phyloP scores from a whole-genome alignment of 345 rosid genomes.

The Eucalyptus microcorys region DNA sequence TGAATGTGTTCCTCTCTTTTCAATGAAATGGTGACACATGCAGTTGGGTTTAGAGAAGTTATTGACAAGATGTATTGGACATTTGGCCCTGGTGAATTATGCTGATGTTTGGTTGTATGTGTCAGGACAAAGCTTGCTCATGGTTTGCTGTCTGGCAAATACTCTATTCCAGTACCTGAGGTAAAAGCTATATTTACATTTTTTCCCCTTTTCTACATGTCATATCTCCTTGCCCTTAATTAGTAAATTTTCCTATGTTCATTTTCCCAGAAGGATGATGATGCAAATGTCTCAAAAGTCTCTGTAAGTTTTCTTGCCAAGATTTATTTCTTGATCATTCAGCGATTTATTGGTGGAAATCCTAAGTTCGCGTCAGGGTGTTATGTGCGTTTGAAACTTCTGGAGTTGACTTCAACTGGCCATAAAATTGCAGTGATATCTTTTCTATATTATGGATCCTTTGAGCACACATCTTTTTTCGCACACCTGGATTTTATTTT shows the following conservation, averaged over 20 bases:
- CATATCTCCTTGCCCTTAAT: not conserved
- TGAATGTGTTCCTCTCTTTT: not conserved
- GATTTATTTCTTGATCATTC: not conserved
- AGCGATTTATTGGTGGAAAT: not conserved
- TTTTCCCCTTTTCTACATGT: not conserved
- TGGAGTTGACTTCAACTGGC: not conserved
- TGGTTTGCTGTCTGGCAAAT: slow-evolving; percentile 93
- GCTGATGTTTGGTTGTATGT: not conserved
- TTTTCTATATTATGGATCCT: not conserved
- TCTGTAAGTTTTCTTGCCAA: slow-evolving; percentile 20
- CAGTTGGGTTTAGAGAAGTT: not conserved
- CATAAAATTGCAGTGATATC: not conserved
- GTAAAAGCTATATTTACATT: slow-evolving; percentile 18
- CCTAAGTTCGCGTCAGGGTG: not conserved
- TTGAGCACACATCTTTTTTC: not conserved
- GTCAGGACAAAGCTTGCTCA: slow-evolving; percentile 92
- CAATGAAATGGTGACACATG: not conserved
- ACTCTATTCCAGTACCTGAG: slow-evolving; percentile 65
- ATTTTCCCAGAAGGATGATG: slow-evolving; percentile 33
- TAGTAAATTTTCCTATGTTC: not conserved
- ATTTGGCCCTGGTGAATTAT: not conserved
- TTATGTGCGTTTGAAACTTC: not conserved
- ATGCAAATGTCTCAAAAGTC: slow-evolving; percentile 9
- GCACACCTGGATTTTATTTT: not conserved
- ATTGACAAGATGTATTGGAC: not conserved